Evolutionary conservation across 2,329 filamentous ascomycete genomes (phyloP), one percentile per base, ranked within the genome.

Genomic region (Venturia pyrina): DNA sequence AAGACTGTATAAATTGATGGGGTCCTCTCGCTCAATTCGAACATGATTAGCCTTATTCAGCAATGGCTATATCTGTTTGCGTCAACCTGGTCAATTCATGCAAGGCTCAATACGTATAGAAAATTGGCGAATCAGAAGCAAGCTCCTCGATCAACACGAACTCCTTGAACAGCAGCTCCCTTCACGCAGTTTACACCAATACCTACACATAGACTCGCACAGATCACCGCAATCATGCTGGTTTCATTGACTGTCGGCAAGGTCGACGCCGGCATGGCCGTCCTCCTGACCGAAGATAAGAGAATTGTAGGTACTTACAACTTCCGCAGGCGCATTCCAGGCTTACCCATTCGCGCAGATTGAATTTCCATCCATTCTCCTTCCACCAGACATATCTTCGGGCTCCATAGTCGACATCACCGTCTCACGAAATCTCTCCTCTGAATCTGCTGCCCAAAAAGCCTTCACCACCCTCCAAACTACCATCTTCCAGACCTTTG

Each of bases 171-270:
- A n/a, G 32, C 53, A 37, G 15, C 53, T 34, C 53, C 15, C 28
- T n/a, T 59, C 7, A 37, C 5, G 24, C 28, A 19, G 7, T 13
- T 15, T 32, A 59, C 53, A 56, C 46, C 19, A 13, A 28, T 28
- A 59, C 28, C 32, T n/a, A 37, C 15, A 37, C 53, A 37, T n/a
- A 28, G 2, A 53, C 48, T 28, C 48, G 21, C 10, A 53, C 11
- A 28, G 28, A 59, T 37, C 53, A 37, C 53, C 28, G 32, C 32
- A n/a, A 83, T 76, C 63, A 98, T 99, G 95, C 85, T 98, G 74
- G 91, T 99, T 79, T 98, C 95, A 70, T 85, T 99, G 75, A 98
- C 93, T 63, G 95, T 99, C 78, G 95, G 95, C 82, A 99, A 99
- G 82, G 95, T 99, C 79, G 95, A 99, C 79, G 95, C 95, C 73